Percentiles rank a stretch among this genome's conserved stretches.
These are phyloP conservation scores for Pythium aristosporum DNA, from an alignment of 352 stramenopile species.

Conservation along the genomic window DNA sequence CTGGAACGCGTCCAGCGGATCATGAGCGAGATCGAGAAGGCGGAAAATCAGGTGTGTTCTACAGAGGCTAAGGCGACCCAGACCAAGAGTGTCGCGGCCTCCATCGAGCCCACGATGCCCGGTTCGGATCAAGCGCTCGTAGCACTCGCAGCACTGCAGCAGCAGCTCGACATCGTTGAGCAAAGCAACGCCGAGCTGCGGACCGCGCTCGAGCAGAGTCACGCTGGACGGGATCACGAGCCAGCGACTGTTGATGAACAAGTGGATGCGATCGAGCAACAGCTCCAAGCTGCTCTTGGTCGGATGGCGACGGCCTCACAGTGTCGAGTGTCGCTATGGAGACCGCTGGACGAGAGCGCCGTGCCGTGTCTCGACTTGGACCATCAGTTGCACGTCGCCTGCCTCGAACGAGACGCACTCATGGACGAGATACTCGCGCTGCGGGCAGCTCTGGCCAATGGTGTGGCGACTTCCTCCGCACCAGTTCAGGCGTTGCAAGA, in stretches of 20 bases:
- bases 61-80: neutral
- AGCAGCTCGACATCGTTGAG: conserved; percentile 17
- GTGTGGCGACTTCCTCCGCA: neutral
- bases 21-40: conserved; percentile 1
- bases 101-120: neutral
- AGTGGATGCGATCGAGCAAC: conserved; percentile 9
- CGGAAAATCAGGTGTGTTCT: neutral
- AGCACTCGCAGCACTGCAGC: conserved; percentile 9
- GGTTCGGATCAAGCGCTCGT: neutral
- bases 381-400: conserved; percentile 3
- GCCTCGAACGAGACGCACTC: conserved; percentile 10
- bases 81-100: neutral
- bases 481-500: neutral
- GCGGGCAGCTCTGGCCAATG: neutral
- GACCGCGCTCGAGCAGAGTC: neutral
- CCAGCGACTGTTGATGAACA: neutral
- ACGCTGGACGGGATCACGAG: neutral
- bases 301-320: conserved; percentile 8
- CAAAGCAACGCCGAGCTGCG: conserved; percentile 7
- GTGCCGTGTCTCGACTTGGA: conserved; percentile 20
- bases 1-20: conserved; percentile 22
- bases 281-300: conserved; percentile 16
- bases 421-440: conserved; percentile 10
- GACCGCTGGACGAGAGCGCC: neutral
- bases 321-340: neutral